Conservation (phyloP, 495 filamentous ascomycete species). For the Saxophila tyrrhenica region DNA sequence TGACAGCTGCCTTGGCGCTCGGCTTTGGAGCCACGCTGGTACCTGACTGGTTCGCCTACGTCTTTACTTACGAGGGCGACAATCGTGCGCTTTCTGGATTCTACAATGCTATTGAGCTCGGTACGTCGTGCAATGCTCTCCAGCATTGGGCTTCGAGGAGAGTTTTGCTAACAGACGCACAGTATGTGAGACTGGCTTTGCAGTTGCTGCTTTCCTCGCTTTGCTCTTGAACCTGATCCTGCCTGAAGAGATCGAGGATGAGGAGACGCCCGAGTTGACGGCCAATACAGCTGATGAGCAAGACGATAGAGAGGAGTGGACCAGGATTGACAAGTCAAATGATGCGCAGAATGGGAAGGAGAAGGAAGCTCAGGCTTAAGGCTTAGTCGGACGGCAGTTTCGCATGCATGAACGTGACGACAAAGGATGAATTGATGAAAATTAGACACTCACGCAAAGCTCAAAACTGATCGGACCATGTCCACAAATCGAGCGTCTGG, state of each 20-base stretch:
- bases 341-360: background rate
- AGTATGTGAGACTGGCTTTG: slow-evolving; percentile 54
- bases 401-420: no score
- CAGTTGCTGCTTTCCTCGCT: slow-evolving; percentile 57
- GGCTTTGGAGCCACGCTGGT: slow-evolving; percentile 77
- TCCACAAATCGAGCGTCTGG: no score
- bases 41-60: slow-evolving; percentile 46
- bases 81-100: slow-evolving; percentile 66
- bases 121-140: slow-evolving; percentile 37
- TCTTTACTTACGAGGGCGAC: slow-evolving; percentile 63
- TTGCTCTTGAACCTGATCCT: slow-evolving; percentile 64
- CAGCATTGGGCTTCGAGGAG: no score
- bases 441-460: no score
- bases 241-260: slow-evolving; percentile 60
- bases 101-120: slow-evolving; percentile 67
- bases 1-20: slow-evolving; percentile 64
- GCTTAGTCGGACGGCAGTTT: background rate
- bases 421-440: no score
- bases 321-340: slow-evolving; percentile 1
- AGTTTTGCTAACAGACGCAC: background rate
- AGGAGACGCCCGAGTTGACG: slow-evolving; percentile 29
- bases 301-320: slow-evolving; percentile 27
- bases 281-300: slow-evolving; percentile 21
- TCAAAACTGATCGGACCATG: no score
- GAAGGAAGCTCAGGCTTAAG: background rate